Evolutionary conservation across 2,329 filamentous ascomycete species (phyloP).

Genomic region (Camptophora hylomeconis): DNA sequence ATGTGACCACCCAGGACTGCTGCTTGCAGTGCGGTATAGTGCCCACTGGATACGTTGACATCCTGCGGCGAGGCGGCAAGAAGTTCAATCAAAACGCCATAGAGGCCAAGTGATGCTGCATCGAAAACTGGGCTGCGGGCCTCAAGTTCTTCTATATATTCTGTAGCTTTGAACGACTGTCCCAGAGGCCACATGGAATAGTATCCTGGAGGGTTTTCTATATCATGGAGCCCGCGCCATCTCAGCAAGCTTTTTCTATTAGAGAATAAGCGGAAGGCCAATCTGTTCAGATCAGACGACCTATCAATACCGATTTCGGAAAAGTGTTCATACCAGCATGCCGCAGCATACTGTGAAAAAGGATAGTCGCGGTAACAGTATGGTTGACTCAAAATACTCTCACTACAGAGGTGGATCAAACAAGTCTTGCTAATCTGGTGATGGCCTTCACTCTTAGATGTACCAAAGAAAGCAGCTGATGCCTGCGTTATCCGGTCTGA

Average conservation of each 20-base stretch:
- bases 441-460: constrained; percentile 13
- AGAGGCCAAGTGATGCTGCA: constrained; percentile 7
- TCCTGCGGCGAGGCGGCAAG: constrained; percentile 4
- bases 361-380: constrained; percentile 4
- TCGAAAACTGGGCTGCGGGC: constrained; percentile 6
- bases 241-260: neutral
- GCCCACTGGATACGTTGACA: constrained; percentile 5
- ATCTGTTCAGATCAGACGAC: neutral
- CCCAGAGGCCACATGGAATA: too few relatives aligned
- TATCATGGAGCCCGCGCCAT: constrained; percentile 2
- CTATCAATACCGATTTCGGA: neutral
- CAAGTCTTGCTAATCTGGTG: constrained; percentile 7
- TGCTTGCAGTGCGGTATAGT: constrained; percentile 8
- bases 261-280: neutral
- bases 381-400: constrained; percentile 4
- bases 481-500: constrained; percentile 16
- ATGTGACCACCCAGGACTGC: constrained; percentile 9
- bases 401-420: constrained; percentile 7
- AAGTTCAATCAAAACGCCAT: constrained; percentile 4
- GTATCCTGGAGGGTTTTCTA: constrained; percentile 1
- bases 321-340: constrained; percentile 8
- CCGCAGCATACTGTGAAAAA: constrained; percentile 9
- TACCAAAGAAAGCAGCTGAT: constrained; percentile 17
- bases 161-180: neutral
- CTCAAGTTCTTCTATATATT: neutral